A percentile compares a stretch with the other conserved stretches of the same genome.
These are phyloP conservation scores for Prunus yedoensis DNA, from an alignment of 331 rosid species.

Conservation along the genomic window DNA sequence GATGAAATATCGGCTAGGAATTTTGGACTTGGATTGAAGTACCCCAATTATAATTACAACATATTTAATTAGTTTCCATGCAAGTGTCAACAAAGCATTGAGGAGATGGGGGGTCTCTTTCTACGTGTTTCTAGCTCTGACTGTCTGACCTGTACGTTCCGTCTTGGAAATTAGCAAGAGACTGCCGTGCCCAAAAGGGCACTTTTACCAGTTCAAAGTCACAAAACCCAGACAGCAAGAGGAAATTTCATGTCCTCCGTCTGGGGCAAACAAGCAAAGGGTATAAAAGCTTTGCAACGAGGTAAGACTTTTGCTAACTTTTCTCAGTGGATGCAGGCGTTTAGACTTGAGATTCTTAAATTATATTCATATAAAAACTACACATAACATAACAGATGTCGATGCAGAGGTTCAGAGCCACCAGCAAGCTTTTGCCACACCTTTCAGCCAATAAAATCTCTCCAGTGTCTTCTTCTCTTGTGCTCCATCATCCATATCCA, in stretches of 20 bases:
- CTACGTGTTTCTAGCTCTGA: not conserved
- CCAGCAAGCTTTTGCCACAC: slow-evolving; percentile 24
- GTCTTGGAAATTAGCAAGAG: not conserved
- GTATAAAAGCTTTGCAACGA: not conserved
- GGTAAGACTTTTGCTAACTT: not conserved
- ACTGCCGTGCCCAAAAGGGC: not conserved
- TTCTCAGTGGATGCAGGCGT: not conserved
- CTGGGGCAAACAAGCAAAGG: not conserved
- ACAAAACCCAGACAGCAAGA: not conserved
- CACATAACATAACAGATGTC: not conserved
- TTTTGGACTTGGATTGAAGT: too few species aligned
- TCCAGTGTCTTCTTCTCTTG: slow-evolving; percentile 18
- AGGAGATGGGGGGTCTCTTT: not conserved
- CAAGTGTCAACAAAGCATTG: not conserved
- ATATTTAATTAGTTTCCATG: too few species aligned
- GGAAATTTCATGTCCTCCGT: not conserved
- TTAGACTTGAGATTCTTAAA: not conserved
- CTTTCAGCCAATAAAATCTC: slow-evolving; percentile 27
- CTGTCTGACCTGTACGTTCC: not conserved
- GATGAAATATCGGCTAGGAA: too few species aligned
- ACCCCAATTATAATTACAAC: too few species aligned
- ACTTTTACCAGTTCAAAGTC: slow-evolving; percentile 4
- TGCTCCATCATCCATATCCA: slow-evolving; percentile 7
- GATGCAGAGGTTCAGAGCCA: slow-evolving; percentile 44
- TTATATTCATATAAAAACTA: not conserved